Evolutionary conservation across 805 yeast species (phyloP), one percentile per base, ranked within the genome.

Genomic region (Teunomyces pallodes): DNA sequence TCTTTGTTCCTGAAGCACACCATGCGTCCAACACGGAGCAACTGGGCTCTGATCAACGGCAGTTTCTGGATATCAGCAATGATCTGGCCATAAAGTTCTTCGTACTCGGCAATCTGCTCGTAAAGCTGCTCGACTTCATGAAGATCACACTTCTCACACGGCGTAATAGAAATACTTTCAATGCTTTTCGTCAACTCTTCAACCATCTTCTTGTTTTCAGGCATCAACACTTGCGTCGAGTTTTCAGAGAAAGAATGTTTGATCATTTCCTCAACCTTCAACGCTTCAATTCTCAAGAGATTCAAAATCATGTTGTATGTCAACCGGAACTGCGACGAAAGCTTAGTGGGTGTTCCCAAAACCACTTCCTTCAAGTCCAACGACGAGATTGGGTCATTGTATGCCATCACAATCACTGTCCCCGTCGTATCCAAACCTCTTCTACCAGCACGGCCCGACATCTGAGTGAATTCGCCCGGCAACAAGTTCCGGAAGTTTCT

Each of bases 361-460:
- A 90, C 82, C 38, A 92, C 90, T 43, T 85, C 88, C 61, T 88
- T 87, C 59, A 94, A 81, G 12, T 82, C 79, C 0, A 75, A 61
- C 14, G 74, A 74, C 4, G 75, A 74, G 14, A 85, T 57, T 0
- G 94, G 89, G 24, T 80, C 79, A 43, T 79, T 83, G 59, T 85
- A 87, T 2, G 95, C 77, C 95, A 94, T 90, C 5, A 91, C 82
- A 52, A 94, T 90, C 9, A 94, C 99, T 0, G 97, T 92, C 61
- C 99, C 99, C 0, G 87, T 89, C 16, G 83, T 72, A 72, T 94
- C 99, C 54, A 94, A 71, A 31, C 99, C 99, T 74, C 99, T 83
- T 70, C 99, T 83, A 51, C 99, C 99, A 0, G 99, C 99, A 67
- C 99, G 81, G 40, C 99, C 99, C 0, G 97, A 91, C 99, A 94